Base-by-base conservation (phyloP, 169 alveolate genomes). In the Plasmodium gallinaceum region DNA sequence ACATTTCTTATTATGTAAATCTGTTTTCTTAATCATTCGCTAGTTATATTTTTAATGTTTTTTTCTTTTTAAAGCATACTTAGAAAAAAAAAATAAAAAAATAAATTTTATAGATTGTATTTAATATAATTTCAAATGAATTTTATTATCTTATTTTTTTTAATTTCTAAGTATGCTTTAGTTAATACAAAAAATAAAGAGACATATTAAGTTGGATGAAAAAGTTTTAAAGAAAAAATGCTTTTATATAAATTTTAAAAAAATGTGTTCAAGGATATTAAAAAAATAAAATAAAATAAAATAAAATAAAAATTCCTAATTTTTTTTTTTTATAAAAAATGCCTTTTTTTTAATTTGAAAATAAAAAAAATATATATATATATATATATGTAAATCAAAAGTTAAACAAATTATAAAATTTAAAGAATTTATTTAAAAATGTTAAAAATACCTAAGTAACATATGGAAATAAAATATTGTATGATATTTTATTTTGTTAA, bases 271-370 rank as follows among this genome's bases (percentile, higher is more conserved):
- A 32, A 32, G 39, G 4, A 32, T 2, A 32, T 32, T 32, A 32
- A 32, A 32, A 32, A 32, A 32, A 32, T 2, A 32, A 32, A 32
- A 32, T 2, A 4, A 32, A 32, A 4, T n/a, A 32, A 32, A 32
- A 32, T 2, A 32, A 32, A 32, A 32, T 2, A 4, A 32, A 32
- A 4, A 32, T 32, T 32, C 39, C 39, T 32, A 32, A 32, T 32
- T 32, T 32, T 32, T 32, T 32, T 32, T 32, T 32, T 32, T 32
- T 4, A 32, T 32, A 2, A 32, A 32, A 32, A 4, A 32, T 32
- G 22, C 52, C 83, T 16, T 71, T 71, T 71, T 26, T 71, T 71
- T 71, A 10, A 54, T 71, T 71, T 26, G 43, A 71, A 71, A n/a
- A 10, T 18, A 71, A 71, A 20, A 42, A 71, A 39, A 45, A 18